Percentiles rank a stretch among this genome's conserved stretches.
These are phyloP conservation scores for Backusella tuberculispora DNA, from an alignment of 192 early-diverging fungal species.

Conservation along the genomic window DNA sequence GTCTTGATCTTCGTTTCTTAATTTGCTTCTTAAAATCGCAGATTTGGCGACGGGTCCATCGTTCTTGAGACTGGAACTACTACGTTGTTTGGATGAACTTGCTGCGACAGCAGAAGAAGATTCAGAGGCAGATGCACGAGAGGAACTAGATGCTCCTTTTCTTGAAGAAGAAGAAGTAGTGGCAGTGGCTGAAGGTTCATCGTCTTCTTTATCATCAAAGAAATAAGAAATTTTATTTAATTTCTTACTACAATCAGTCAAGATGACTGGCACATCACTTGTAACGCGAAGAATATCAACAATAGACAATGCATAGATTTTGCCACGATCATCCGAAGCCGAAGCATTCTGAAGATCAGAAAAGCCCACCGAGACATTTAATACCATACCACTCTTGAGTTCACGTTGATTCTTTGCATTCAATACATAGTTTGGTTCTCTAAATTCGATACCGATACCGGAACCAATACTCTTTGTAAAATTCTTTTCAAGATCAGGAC, in stretches of 20 bases:
- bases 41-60: conserved; percentile 55
- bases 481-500: conserved; percentile 84
- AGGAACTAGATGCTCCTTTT: conserved; percentile 9
- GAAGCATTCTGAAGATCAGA: conserved; percentile 80
- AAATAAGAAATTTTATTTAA: conserved; percentile 52
- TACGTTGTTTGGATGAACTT: conserved; percentile 11
- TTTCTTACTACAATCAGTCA: conserved; percentile 60
- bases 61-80: not conserved
- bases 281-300: conserved; percentile 86
- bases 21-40: conserved; percentile 75
- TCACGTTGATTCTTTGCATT: conserved; percentile 67
- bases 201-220: conserved; percentile 44
- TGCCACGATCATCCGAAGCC: conserved; percentile 68
- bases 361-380: conserved; percentile 87
- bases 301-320: conserved; percentile 84
- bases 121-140: conserved; percentile 1
- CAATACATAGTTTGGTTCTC: conserved; percentile 82
- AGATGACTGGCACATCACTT: conserved; percentile 52
- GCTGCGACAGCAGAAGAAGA: conserved; percentile 20
- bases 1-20: conserved; percentile 78
- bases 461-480: conserved; percentile 91
- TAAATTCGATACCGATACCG: conserved; percentile 94
- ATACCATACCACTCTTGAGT: conserved; percentile 81
- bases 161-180: not conserved
- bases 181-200: not conserved